A percentile compares a stretch with the other conserved stretches of the same genome.
These are phyloP conservation scores for Crataegus laevigata DNA, from an alignment of 306 rosid genomes.

Conservation along the genomic window DNA sequence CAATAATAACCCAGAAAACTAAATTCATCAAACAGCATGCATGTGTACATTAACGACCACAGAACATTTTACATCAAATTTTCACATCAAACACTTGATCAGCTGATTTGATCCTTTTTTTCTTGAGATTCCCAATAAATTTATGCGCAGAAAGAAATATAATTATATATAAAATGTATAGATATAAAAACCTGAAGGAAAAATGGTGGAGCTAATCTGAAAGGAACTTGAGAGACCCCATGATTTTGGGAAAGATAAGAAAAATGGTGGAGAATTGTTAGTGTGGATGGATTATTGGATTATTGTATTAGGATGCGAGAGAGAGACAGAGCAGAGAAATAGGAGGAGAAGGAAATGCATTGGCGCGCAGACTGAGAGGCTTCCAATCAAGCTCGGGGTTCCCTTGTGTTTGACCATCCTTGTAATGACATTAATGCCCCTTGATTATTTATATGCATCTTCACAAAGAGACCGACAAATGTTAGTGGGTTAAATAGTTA, in stretches of 20 bases:
- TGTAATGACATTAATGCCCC: not conserved
- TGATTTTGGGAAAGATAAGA: not conserved
- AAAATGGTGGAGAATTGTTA: not conserved
- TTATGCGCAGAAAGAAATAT: not conserved
- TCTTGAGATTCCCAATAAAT: not conserved
- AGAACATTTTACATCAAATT: too few relatives aligned
- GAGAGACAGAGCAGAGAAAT: not conserved
- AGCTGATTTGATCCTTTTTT: not conserved
- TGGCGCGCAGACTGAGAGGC: slow-evolving; percentile 25
- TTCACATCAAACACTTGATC: not conserved
- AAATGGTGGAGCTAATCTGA: not conserved
- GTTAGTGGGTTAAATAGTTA: too few relatives aligned
- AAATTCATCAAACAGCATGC: not conserved
- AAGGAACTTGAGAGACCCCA: not conserved
- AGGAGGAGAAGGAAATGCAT: not conserved
- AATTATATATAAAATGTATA: not conserved
- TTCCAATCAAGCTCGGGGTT: not conserved
- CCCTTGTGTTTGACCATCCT: not conserved
- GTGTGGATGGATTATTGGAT: not conserved
- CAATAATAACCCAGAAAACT: not conserved
- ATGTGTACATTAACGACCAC: not conserved
- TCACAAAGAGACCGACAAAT: too few relatives aligned
- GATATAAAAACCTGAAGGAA: not conserved
- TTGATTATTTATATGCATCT: too few relatives aligned
- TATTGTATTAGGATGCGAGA: not conserved